Evolutionary conservation across 495 filamentous ascomycete species (phyloP).

Genomic region (Clohesyomyces aquaticus): DNA sequence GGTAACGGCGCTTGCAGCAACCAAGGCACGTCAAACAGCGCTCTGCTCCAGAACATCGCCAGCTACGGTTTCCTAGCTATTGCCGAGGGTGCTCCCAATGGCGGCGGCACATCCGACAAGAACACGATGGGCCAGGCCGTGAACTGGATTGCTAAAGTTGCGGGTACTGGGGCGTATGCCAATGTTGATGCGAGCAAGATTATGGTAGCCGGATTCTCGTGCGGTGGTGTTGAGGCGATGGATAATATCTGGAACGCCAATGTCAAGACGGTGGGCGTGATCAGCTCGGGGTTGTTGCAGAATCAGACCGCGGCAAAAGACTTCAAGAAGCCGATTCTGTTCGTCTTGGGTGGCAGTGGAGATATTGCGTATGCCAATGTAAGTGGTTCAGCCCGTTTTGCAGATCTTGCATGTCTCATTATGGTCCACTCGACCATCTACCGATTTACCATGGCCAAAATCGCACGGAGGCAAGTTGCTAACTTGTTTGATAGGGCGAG

Average conservation of each 20-base stretch:
- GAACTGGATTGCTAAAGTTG: conserved; percentile 43
- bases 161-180: conserved; percentile 42
- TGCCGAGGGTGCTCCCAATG: conserved; percentile 40
- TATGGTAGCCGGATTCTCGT: conserved; percentile 10
- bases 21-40: conserved; percentile 27
- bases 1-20: conserved; percentile 46
- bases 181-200: conserved; percentile 41
- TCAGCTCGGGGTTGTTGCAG: conserved; percentile 38
- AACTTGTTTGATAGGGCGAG: conserved; percentile 45
- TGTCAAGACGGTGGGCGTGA: conserved; percentile 42
- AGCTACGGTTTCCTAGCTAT: conserved; percentile 46
- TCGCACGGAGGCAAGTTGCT: too few species aligned
- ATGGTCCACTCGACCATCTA: too few species aligned
- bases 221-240: conserved; percentile 45
- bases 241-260: conserved; percentile 30
- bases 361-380: conserved; percentile 47
- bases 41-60: conserved; percentile 36
- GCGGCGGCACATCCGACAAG: conserved; percentile 35
- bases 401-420: too few species aligned
- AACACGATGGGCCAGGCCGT: conserved; percentile 24
- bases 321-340: conserved; percentile 33
- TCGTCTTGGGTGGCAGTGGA: conserved; percentile 40
- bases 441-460: too few species aligned
- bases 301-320: conserved; percentile 26
- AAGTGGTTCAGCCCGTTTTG: conserved; percentile 6